Conservation (phyloP, 1,284 basidiomycete genomes). For the Trichosporon sp. region DNA sequence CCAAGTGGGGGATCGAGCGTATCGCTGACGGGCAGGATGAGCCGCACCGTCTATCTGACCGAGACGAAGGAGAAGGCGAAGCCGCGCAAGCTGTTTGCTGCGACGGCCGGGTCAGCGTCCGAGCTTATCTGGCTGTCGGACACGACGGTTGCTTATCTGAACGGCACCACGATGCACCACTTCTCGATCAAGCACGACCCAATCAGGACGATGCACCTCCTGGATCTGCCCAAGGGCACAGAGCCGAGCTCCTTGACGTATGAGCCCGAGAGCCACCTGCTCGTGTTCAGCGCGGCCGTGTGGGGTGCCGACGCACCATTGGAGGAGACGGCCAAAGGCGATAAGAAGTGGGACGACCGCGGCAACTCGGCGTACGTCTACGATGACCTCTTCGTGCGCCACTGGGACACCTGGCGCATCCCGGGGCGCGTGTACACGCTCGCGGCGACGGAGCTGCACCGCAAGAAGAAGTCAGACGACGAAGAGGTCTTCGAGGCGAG, state of each 20-base stretch:
- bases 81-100: slow-evolving; percentile 27
- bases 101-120: slow-evolving; percentile 19
- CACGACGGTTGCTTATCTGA: slow-evolving; percentile 44
- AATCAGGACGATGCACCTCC: slow-evolving; percentile 17
- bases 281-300: slow-evolving; percentile 67
- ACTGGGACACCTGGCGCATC: slow-evolving; percentile 84
- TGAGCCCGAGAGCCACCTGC: slow-evolving; percentile 36
- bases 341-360: slow-evolving; percentile 65
- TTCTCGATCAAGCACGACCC: slow-evolving; percentile 16
- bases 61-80: slow-evolving; percentile 2
- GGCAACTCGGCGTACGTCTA: slow-evolving; percentile 72
- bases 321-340: slow-evolving; percentile 60
- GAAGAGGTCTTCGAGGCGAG: slow-evolving; percentile 29
- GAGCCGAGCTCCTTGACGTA: slow-evolving; percentile 63
- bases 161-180: slow-evolving; percentile 31
- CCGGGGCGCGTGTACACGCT: slow-evolving; percentile 58
- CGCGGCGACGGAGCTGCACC: slow-evolving; percentile 44
- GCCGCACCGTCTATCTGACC: slow-evolving; percentile 60
- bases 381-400: slow-evolving; percentile 68
- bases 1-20: not conserved
- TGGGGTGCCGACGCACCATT: slow-evolving; percentile 65
- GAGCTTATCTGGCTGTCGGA: slow-evolving; percentile 44
- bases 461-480: slow-evolving; percentile 41
- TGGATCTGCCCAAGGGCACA: slow-evolving; percentile 53
- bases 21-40: slow-evolving; percentile 55